Evolutionary conservation across 1,284 basidiomycete species (phyloP), one percentile per base, ranked within the genome.

Genomic region (Pseudozyma sp.): DNA sequence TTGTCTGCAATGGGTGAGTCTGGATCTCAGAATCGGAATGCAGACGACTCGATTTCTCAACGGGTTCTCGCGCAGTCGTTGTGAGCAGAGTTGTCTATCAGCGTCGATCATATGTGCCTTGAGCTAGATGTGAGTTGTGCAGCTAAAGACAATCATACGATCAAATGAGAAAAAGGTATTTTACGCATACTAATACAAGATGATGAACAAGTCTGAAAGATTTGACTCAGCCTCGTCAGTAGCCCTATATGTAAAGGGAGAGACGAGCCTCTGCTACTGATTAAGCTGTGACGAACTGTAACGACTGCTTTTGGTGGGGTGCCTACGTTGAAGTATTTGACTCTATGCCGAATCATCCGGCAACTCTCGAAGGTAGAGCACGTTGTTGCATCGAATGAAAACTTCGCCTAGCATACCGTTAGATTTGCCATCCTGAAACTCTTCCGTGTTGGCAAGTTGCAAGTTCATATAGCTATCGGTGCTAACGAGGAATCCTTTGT

Each of bases 391-490:
- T 92, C 96, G 90, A 84, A 99, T 97, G 87, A 99, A 97, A 56
- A 99, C 95, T 87, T 99, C 97, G 76, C 97, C 97, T 31, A 99
- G 88, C 19, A 94, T 92, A 51, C 97, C 97, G 79, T 94, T 97
- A 14, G 94, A 95, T 86, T 94, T 91, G 54, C 95, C 96, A 81
- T 97, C 93, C 86, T 97, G 94, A 82, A 93, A 96, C 87, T 99
- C 97, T 86, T 99, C 97, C 2, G 97, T 95, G 86, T 99, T 98
- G 48, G 95, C 95, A 57, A 99, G 89, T 89, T 99, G 97, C 57
- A 99, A 89, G 87, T 99, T 99, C 95, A 99, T 98, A 88, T 97
- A 99, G 35, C 93, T 93, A 86, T 99, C 97, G 6, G 96, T 97
- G 85, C 93, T 96, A 77, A 99, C 96, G 70, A 99, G 89, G 88